Conservation (phyloP, 2,329 filamentous ascomycete species). For the Ceratocystiopsis sp. region DNA sequence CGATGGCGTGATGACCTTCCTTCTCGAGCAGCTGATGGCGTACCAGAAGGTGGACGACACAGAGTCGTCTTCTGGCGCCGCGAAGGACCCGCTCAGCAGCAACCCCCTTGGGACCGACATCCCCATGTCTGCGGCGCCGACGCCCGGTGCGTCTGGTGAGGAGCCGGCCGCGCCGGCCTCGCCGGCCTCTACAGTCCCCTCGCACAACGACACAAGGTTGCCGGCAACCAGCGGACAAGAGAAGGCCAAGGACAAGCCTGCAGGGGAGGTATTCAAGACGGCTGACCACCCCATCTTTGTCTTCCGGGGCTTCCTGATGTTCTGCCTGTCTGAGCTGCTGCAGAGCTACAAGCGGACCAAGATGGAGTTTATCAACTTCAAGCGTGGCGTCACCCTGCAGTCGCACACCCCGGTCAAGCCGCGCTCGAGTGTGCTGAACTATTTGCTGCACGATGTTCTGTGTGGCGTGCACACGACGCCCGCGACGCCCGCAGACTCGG, state of each 20-base stretch:
- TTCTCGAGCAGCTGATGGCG: constrained; percentile 79
- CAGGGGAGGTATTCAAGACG: constrained; percentile 73
- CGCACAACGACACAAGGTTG: not conserved
- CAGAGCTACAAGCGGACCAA: constrained; percentile 89
- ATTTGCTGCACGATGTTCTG: constrained; percentile 67
- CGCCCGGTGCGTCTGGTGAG: not conserved
- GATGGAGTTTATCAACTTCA: constrained; percentile 98
- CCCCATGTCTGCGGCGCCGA: not conserved
- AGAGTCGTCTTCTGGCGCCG: constrained; percentile 26
- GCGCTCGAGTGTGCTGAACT: constrained; percentile 81
- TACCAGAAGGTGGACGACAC: constrained; percentile 89
- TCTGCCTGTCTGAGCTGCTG: constrained; percentile 78
- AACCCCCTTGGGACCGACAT: constrained; percentile 5
- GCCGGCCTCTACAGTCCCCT: not conserved
- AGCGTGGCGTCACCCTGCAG: constrained; percentile 70
- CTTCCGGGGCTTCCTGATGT: constrained; percentile 87
- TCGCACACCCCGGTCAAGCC: constrained; percentile 85
- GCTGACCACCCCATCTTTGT: constrained; percentile 93
- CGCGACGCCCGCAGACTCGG: constrained; percentile 35
- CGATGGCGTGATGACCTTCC: constrained; percentile 87
- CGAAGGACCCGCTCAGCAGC: constrained; percentile 1
- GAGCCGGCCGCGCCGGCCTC: not conserved
- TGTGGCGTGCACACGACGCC: constrained; percentile 37
- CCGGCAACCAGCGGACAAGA: constrained; percentile 1
- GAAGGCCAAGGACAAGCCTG: constrained; percentile 25